Conservation (phyloP, 129 eudicot species). For the Dittrichia graveolens region DNA sequence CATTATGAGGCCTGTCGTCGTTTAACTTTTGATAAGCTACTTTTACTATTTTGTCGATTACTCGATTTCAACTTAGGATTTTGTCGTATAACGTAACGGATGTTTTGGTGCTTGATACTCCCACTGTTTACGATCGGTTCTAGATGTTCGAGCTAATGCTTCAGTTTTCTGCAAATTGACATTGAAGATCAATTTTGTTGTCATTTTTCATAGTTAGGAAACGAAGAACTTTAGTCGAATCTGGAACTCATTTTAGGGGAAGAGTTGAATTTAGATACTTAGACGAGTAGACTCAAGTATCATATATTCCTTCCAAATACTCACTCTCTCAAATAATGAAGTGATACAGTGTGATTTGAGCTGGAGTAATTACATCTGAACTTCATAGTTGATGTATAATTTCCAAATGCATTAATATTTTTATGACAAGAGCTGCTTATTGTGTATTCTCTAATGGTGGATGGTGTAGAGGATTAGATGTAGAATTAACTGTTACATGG, state of each 20-base stretch:
- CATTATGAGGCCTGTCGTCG: neutral
- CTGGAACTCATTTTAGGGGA: constrained; percentile 1
- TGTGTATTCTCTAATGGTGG: too few relatives aligned
- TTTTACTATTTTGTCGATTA: neutral
- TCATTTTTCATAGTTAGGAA: neutral
- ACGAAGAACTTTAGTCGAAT: neutral
- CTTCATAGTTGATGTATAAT: constrained; percentile 8
- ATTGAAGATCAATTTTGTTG: neutral
- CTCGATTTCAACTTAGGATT: neutral
- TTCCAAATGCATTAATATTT: neutral
- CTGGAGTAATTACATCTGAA: constrained; percentile 9
- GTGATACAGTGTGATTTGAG: constrained; percentile 1
- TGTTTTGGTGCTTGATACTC: neutral
- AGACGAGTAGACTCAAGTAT: constrained; percentile 14
- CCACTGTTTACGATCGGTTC: neutral
- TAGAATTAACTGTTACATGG: constrained; percentile 3
- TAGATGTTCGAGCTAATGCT: neutral
- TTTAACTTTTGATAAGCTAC: neutral
- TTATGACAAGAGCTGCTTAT: neutral
- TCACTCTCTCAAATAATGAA: neutral
- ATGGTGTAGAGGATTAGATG: constrained; percentile 11
- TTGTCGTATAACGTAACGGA: neutral
- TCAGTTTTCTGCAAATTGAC: neutral
- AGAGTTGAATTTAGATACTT: neutral
- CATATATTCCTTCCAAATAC: neutral